Evolutionary conservation across 176 grass and related monocot species (phyloP).

Genomic region (Bromus sterilis): DNA sequence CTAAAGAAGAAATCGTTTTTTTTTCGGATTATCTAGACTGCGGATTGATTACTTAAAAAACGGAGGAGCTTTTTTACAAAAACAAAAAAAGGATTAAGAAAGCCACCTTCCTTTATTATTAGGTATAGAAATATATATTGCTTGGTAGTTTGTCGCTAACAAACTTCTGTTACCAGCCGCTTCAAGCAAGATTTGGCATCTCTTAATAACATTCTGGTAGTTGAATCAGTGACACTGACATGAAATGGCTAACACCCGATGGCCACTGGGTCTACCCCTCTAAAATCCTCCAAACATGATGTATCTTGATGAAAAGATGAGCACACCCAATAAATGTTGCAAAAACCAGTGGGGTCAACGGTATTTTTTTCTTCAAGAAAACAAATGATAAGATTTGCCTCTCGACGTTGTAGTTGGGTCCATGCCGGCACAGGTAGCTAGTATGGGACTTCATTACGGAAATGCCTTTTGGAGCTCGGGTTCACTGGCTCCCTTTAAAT

Average conservation of each 20-base stretch:
- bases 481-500: too few relatives aligned
- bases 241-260: not conserved
- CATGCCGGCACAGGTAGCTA: not conserved
- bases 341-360: not conserved
- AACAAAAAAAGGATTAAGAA: too few relatives aligned
- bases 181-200: not conserved
- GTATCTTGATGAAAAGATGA: not conserved
- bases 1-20: too few relatives aligned
- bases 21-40: too few relatives aligned
- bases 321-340: not conserved
- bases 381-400: not conserved
- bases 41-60: too few relatives aligned
- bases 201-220: not conserved
- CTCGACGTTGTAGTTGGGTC: not conserved
- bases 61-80: too few relatives aligned
- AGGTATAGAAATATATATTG: too few relatives aligned
- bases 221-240: not conserved
- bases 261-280: not conserved
- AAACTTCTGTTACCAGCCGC: not conserved
- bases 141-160: not conserved
- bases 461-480: too few relatives aligned
- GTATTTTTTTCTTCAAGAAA: not conserved
- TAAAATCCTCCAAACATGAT: not conserved
- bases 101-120: too few relatives aligned
- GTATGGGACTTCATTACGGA: too few relatives aligned